Conservation (phyloP, 805 yeast genomes). For the Starmerella sp. region DNA sequence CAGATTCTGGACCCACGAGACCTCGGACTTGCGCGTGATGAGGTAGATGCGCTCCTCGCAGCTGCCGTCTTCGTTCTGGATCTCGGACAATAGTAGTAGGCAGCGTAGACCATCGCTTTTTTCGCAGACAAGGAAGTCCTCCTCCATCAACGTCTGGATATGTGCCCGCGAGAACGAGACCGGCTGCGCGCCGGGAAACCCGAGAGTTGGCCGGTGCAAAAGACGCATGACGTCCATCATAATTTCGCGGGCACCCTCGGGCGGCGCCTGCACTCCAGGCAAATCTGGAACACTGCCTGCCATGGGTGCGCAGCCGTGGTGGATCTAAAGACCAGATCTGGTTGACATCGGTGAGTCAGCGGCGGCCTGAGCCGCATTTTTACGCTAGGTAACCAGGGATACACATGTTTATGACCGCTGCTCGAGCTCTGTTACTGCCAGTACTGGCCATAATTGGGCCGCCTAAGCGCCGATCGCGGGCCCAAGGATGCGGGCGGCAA, state of each 20-base stretch:
- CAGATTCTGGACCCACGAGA: slow-evolving; percentile 60
- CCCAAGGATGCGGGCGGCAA: too few relatives aligned
- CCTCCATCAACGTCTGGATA: slow-evolving; percentile 49
- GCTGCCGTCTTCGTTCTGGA: slow-evolving; percentile 31
- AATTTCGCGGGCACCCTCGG: slow-evolving; percentile 55
- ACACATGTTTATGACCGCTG: too few relatives aligned
- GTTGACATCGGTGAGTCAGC: background rate
- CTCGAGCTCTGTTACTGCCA: too few relatives aligned
- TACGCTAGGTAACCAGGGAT: background rate
- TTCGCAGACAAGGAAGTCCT: slow-evolving; percentile 90
- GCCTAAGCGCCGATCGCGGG: too few relatives aligned
- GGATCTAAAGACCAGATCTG: background rate
- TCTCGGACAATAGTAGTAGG: slow-evolving; percentile 51
- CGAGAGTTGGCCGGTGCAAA: slow-evolving; percentile 42
- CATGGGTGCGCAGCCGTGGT: slow-evolving; percentile 8
- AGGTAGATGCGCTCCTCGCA: slow-evolving; percentile 82
- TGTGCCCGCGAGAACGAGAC: slow-evolving; percentile 75
- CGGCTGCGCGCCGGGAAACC: slow-evolving; percentile 87
- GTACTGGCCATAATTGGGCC: too few relatives aligned
- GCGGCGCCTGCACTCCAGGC: slow-evolving; percentile 74
- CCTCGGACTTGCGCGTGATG: slow-evolving; percentile 81
- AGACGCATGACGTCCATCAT: slow-evolving; percentile 56
- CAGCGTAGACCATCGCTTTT: slow-evolving; percentile 90
- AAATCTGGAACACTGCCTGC: slow-evolving; percentile 52
- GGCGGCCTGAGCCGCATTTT: background rate